Conservation (phyloP, 2,329 filamentous ascomycete species). For the Botrytis medusae region DNA sequence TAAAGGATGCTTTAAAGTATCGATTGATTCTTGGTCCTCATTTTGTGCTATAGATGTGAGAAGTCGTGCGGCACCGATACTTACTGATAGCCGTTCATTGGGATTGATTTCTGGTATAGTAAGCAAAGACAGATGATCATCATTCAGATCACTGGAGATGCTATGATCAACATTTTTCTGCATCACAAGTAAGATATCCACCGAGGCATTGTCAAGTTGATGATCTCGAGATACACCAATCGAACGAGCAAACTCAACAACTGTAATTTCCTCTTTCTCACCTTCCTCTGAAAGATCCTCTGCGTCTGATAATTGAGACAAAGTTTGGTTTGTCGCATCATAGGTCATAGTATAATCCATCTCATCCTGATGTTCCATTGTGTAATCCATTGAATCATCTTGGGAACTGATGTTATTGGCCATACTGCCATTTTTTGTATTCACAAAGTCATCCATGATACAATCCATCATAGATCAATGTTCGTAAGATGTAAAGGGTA, state of each 20-base stretch:
- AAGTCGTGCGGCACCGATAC: slow-evolving; percentile 31
- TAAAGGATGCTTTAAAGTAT: slow-evolving; percentile 21
- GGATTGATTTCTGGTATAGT: slow-evolving; percentile 25
- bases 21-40: slow-evolving; percentile 24
- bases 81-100: slow-evolving; percentile 33
- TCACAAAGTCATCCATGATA: not conserved
- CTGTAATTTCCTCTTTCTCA: slow-evolving; percentile 28
- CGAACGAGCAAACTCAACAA: slow-evolving; percentile 37
- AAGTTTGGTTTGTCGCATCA: not conserved
- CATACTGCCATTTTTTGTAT: not conserved
- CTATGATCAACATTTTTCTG: not conserved
- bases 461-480: not conserved
- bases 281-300: not conserved
- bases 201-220: slow-evolving; percentile 25
- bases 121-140: slow-evolving; percentile 30
- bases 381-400: not conserved
- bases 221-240: slow-evolving; percentile 35
- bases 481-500: not conserved
- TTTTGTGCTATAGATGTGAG: slow-evolving; percentile 28
- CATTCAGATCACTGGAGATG: not conserved
- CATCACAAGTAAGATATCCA: slow-evolving; percentile 27
- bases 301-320: slow-evolving; percentile 7
- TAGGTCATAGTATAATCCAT: slow-evolving; percentile 7
- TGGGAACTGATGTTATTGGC: not conserved
- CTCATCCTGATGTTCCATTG: not conserved